Evolutionary conservation across 1,139 yeast species (phyloP).

Genomic region (Yamadazyma jaroonii): DNA sequence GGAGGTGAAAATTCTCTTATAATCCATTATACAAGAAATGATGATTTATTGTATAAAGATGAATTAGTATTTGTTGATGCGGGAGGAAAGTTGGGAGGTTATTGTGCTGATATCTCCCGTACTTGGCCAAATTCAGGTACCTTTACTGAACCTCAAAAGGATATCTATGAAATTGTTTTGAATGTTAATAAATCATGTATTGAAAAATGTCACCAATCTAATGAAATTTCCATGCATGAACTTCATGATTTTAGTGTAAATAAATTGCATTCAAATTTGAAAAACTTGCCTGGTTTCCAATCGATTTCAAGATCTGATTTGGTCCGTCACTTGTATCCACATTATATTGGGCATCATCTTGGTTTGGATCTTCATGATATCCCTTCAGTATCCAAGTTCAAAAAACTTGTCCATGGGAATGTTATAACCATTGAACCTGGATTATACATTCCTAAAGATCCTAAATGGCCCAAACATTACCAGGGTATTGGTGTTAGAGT

Average conservation of each 20-base stretch:
- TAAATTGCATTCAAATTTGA: conserved; percentile 59
- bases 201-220: conserved; percentile 53
- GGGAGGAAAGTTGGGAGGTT: conserved; percentile 91
- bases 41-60: conserved; percentile 67
- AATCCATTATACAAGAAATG: conserved; percentile 88
- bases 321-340: conserved; percentile 70
- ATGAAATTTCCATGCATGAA: conserved; percentile 63
- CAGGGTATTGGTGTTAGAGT: conserved; percentile 92
- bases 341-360: conserved; percentile 91
- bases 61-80: conserved; percentile 94
- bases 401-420: conserved; percentile 54
- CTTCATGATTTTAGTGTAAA: conserved; percentile 69
- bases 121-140: conserved; percentile 86
- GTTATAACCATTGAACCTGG: conserved; percentile 97
- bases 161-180: conserved; percentile 83
- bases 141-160: conserved; percentile 76
- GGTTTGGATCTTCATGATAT: conserved; percentile 93
- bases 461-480: conserved; percentile 69
- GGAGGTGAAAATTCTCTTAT: conserved; percentile 85
- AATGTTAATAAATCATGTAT: conserved; percentile 81
- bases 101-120: conserved; percentile 92
- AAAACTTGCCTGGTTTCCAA: conserved; percentile 65
- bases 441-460: conserved; percentile 70
- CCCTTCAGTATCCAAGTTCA: conserved; percentile 56
- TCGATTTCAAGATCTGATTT: conserved; percentile 50